Base-by-base conservation (phyloP, 2,329 filamentous ascomycete species). In the Colletotrichum cordylinicola region DNA sequence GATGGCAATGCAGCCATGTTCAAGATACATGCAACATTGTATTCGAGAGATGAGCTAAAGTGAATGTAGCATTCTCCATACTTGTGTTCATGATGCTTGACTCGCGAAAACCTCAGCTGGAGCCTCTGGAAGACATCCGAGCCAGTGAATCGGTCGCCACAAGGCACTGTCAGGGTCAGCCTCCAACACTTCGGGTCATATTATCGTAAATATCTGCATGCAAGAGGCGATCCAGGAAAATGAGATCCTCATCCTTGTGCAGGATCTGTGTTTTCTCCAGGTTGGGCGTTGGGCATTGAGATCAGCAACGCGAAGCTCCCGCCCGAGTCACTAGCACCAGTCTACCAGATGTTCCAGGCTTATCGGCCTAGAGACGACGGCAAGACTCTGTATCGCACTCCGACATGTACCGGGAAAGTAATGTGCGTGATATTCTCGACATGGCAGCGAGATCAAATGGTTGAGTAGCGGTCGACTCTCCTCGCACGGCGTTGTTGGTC, bases 221-320 rank as follows among this genome's bases (percentile, higher is more conserved):
- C 56, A 8, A 18, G 8, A 29, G 33, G 18, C 27, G 37, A 31
- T 29, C 33, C 31, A 55, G 27, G 29, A 58, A 27, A 67, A 18
- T 10, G 43, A 52, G 33, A 43, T 31, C n/a, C 21, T 15, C 29
- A 24, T 52, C 27, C 55, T 21, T 52, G 43, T 24, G 27, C 37
- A 69, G 21, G 56, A 31, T 67, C 31, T n/a, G 16, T 61, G 2
- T 29, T 9, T 71, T 66, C 35, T 71, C 39, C 33, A 61, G 55
- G n/a, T 67, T 43, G 55, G 72, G 67, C 55, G 61, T 75, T 62
- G 68, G 72, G 68, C 72, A 71, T 43, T 33, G 72, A 71, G 72
- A 70, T 74, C 67, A 65, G 67, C 67, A 65, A 43, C 48, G 60
- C 58, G 64, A 58, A 65, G 48, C 58, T 65, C 66, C 27, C 27